Evolutionary conservation across 805 yeast genomes (phyloP), one percentile per base, ranked within the genome.

Genomic region (Hanseniaspora singularis): DNA sequence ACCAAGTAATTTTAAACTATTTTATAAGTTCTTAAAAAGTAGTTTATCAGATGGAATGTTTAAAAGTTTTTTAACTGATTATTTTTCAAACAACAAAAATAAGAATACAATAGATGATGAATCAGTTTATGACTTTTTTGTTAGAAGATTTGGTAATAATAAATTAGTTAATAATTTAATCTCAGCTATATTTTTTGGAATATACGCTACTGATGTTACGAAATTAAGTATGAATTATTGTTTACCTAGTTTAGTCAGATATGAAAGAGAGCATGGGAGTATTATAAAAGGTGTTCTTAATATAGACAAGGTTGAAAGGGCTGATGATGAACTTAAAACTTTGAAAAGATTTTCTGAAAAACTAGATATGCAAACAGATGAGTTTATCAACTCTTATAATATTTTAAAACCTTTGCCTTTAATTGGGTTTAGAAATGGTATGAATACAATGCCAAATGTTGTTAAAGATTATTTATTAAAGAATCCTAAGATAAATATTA

Each of bases 181-280:
- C 18, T 82, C 95, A 61, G 97, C 95, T 0, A 64, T 87, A 3
- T 68, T 81, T 59, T 86, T 87, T 57, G 98, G 98, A 0, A 77
- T 92, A 1, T 89, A 87, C 61, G 96, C 94, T 1, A 92, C 85
- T n/a, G 94, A 88, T 60, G 69, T 77, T 1, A 56, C 69, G 5
- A 66, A 73, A 48, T 62, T 89, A 40, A 82, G 95, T 65, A 76
- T 81, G 0, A 64, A 72, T 18, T 68, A 81, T 3, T 68, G 84
- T 0, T 58, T 84, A 51, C 77, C 79, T 3, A 55, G 62, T 9
- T 55, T 85, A 53, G 75, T 70, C 39, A 65, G 72, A 11, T 61
- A 78, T 38, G 96, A 87, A 57, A 57, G 64, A 24, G 61, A 72
- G 6, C 64, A 73, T 57, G 84, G 87, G 0, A 77, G 86, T 0